phyloP scores from a whole-genome alignment of 1,284 basidiomycete genomes.

The Trichosporon sp. region DNA sequence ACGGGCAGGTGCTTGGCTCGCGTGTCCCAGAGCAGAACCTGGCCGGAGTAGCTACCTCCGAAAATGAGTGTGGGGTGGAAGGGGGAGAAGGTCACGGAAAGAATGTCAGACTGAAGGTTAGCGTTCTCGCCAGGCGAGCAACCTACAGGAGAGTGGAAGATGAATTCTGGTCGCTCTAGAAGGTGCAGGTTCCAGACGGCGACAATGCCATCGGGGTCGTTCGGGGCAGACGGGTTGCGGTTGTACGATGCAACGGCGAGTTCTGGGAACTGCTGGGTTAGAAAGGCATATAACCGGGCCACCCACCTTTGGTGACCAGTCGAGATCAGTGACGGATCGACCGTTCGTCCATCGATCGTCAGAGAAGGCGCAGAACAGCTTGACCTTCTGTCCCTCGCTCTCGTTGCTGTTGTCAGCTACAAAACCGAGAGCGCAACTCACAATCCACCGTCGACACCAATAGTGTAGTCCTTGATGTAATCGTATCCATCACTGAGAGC shows the following conservation, averaged over 20 bases:
- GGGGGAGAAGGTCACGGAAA: constrained; percentile 93
- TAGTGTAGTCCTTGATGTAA: constrained; percentile 92
- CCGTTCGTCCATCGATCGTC: constrained; percentile 87
- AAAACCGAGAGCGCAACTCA: constrained; percentile 54
- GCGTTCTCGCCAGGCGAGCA: neutral
- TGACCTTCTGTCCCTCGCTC: constrained; percentile 81
- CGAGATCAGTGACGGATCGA: constrained; percentile 89
- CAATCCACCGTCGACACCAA: constrained; percentile 74
- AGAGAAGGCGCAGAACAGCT: constrained; percentile 82
- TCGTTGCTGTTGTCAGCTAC: constrained; percentile 67
- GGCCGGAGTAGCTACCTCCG: constrained; percentile 96
- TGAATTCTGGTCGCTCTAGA: constrained; percentile 91
- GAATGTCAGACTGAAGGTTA: constrained; percentile 78
- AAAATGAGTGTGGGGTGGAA: constrained; percentile 97
- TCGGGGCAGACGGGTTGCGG: constrained; percentile 85
- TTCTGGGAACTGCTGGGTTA: constrained; percentile 77
- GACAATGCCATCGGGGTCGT: constrained; percentile 94
- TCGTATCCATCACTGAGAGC: constrained; percentile 97
- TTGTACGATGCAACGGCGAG: constrained; percentile 94
- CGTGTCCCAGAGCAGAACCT: constrained; percentile 99
- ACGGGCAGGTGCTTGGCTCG: constrained; percentile 92
- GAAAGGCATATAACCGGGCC: constrained; percentile 23
- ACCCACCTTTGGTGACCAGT: constrained; percentile 91
- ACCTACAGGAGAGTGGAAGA: constrained; percentile 90
- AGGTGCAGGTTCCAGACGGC: constrained; percentile 97